Evolutionary conservation across 768 basidiomycete genomes (phyloP).

Genomic region (Pisolithus marmoratus): DNA sequence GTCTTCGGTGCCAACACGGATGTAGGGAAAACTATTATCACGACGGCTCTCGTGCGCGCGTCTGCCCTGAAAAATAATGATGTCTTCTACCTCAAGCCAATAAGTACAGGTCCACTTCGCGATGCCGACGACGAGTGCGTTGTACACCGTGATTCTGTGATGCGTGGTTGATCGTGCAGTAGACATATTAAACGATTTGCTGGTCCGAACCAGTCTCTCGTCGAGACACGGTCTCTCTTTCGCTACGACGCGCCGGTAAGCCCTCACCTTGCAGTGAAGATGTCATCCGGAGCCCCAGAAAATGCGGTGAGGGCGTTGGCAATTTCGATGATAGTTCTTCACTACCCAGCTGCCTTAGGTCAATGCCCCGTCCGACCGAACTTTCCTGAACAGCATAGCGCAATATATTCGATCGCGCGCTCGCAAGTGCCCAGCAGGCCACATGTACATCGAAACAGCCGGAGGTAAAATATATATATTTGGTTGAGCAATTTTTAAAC

Average conservation of each 20-base stretch:
- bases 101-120: constrained; percentile 77
- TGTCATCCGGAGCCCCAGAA: constrained; percentile 33
- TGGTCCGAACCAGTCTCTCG: constrained; percentile 32
- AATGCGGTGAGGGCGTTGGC: constrained; percentile 23
- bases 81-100: constrained; percentile 80
- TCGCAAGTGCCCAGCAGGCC: constrained; percentile 26
- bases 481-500: constrained; percentile 3
- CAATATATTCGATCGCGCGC: constrained; percentile 56
- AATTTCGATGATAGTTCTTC: background rate
- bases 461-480: constrained; percentile 64
- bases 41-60: constrained; percentile 76
- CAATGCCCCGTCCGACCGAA: constrained; percentile 52
- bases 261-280: constrained; percentile 78
- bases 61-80: constrained; percentile 50
- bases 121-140: constrained; percentile 84
- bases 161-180: constrained; percentile 1
- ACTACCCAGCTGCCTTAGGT: constrained; percentile 14
- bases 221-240: constrained; percentile 69
- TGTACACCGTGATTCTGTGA: background rate
- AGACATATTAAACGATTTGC: constrained; percentile 66
- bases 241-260: constrained; percentile 87
- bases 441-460: constrained; percentile 90
- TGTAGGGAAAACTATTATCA: constrained; percentile 91
- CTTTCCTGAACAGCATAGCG: constrained; percentile 60
- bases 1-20: constrained; percentile 95